Base-by-base conservation (phyloP, 2,329 filamentous ascomycete species). In the Mollisiaceae sp. region DNA sequence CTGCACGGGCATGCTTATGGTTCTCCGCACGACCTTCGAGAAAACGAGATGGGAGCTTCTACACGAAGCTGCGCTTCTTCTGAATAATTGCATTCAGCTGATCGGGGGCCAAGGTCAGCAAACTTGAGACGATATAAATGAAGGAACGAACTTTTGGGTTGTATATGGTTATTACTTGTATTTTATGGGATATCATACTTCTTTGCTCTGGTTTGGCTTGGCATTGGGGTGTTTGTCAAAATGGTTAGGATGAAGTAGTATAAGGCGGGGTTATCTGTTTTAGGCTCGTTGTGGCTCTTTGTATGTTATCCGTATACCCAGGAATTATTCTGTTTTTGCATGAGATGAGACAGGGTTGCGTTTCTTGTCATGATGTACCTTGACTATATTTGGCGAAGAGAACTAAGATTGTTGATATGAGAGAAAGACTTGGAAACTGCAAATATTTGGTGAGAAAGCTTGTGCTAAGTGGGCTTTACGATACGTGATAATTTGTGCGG, bases 41-140 rank as follows among this genome's bases (percentile, higher is more conserved):
- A 89, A 89, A 73, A 93, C 93, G 38, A 85, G 93, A 58, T 98
- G 94, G 94, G 94, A 98, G 81, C 80, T 98, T 62, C 81, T 98
- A 68, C 90, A 95, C 64, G 95, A 98, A 78, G 94, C 93, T 41
- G 91, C 91, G 38, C 90, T 87, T 24, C 80, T 97, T 67, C 78
- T 98, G 74, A 88, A 84, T 63, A 95, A 93, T 76, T 97, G 94
- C 77, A 91, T 97, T 69, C 82, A 87, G 67, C 75, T 83, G 62
- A 67, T 77, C 41, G 66, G 71, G n/a, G 62, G 65, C 4, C 35
- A 36, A 24, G 60, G 62, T 18, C 60, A 63, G 18, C 64, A 65
- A 35, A 39, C 57, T 32, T 68, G 38, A 67, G 52, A n/a, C 55
- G 61, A 39, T 36, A 52, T 32, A 45, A 52, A 60, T 20, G 38